Percentiles rank a stretch among this genome's conserved stretches.
Evolutionary conservation across 305 asterid species (phyloP).

Genomic region (Andrographis paniculata): DNA sequence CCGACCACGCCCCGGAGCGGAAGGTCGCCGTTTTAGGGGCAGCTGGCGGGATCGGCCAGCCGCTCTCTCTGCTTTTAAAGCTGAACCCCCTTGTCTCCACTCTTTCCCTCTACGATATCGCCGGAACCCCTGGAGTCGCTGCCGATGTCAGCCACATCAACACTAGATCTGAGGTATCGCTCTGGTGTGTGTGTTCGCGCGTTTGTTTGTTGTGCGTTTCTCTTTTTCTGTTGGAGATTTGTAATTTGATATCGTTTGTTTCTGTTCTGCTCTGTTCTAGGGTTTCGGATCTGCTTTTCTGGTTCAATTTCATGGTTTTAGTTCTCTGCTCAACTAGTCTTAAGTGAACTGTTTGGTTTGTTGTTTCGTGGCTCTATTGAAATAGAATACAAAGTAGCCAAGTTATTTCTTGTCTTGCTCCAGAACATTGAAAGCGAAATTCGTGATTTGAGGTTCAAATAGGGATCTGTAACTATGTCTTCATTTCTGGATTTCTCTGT

Average conservation of each 20-base stretch:
- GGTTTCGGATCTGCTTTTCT: too few species aligned
- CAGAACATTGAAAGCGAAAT: background rate
- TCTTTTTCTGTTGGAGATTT: too few species aligned
- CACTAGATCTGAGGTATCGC: constrained; percentile 77
- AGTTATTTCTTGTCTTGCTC: background rate
- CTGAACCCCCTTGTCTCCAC: constrained; percentile 72
- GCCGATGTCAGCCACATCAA: constrained; percentile 94
- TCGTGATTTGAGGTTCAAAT: background rate
- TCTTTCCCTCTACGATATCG: constrained; percentile 83
- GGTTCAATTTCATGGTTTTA: too few species aligned
- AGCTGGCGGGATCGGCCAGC: constrained; percentile 92
- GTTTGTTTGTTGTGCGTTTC: too few species aligned
- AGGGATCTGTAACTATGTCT: background rate
- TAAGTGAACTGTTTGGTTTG: too few species aligned
- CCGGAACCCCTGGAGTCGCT: constrained; percentile 93
- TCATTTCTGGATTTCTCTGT: background rate
- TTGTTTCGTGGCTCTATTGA: too few species aligned
- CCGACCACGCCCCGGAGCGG: constrained; percentile 55
- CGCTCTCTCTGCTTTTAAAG: constrained; percentile 72
- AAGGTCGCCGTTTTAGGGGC: constrained; percentile 73
- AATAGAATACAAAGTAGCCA: background rate
- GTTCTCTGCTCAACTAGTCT: too few species aligned
- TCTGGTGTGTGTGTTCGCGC: background rate
- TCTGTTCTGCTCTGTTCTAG: too few species aligned
- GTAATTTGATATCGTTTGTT: too few species aligned